Conservation (phyloP, 768 basidiomycete species). For the Mycena crocata region DNA sequence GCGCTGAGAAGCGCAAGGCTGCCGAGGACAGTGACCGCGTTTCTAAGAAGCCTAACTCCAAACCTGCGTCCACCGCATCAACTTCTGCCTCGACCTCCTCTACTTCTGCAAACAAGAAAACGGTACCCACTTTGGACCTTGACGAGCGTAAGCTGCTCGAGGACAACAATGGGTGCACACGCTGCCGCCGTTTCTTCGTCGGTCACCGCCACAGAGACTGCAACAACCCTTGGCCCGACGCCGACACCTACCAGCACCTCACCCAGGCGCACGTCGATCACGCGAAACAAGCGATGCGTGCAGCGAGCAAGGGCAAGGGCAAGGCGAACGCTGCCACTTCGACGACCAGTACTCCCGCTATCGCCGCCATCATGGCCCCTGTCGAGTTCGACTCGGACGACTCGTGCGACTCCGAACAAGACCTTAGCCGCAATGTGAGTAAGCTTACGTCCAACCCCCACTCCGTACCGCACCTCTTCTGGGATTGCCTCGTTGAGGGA, state of each 20-base stretch:
- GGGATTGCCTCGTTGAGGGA: slow-evolving; percentile 14
- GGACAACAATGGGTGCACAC: background rate
- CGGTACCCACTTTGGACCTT: background rate
- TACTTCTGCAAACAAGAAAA: background rate
- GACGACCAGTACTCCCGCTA: background rate
- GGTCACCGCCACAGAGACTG: background rate
- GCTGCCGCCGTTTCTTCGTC: background rate
- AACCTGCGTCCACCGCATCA: background rate
- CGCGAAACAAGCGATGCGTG: background rate
- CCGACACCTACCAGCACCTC: background rate
- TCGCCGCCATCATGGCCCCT: background rate
- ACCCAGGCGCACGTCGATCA: background rate
- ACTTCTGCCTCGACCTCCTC: background rate
- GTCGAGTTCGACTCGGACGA: background rate
- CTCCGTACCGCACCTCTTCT: background rate
- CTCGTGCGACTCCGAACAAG: background rate
- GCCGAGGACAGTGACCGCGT: background rate
- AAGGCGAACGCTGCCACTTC: too few species aligned
- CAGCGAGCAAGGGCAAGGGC: background rate
- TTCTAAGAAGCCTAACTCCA: background rate
- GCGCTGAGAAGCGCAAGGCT: background rate
- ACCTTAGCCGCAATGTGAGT: background rate
- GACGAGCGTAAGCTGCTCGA: background rate
- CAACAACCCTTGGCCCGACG: background rate
- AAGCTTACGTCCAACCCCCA: background rate